Percentiles rank a stretch among this genome's conserved stretches.
These are phyloP conservation scores for Mercurialis annua DNA, from an alignment of 345 rosid species.

Conservation along the genomic window DNA sequence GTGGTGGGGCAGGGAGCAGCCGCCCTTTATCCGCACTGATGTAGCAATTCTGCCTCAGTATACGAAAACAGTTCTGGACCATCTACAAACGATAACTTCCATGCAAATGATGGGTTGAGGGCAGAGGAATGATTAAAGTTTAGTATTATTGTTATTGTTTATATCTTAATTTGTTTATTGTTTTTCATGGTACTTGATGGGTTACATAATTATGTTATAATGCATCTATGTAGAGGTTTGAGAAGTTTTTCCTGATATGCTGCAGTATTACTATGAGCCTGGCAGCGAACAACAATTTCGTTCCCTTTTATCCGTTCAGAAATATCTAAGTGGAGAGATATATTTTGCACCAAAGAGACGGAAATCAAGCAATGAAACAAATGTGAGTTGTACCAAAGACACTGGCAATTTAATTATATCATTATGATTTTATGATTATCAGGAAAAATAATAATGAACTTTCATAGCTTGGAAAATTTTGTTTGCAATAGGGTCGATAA, in stretches of 20 bases:
- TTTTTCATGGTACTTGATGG: not conserved
- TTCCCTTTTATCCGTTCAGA: conserved; percentile 46
- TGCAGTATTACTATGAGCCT: conserved; percentile 52
- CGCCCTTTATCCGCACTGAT: no score
- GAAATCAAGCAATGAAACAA: conserved; percentile 8
- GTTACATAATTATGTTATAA: not conserved
- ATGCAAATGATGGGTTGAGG: no score
- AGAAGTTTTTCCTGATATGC: conserved; percentile 14
- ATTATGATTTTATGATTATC: not conserved
- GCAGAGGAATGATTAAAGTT: no score
- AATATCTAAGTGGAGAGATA: conserved; percentile 32
- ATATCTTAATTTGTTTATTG: not conserved
- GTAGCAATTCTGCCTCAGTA: no score
- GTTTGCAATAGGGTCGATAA: conserved; percentile 2
- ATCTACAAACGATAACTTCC: no score
- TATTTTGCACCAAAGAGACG: conserved; percentile 1
- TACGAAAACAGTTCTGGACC: no score
- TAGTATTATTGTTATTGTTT: no score
- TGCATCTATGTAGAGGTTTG: not conserved
- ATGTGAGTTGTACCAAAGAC: conserved; percentile 26
- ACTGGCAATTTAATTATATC: not conserved
- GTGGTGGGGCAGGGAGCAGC: no score
- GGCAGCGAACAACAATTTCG: conserved; percentile 46
- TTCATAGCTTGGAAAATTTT: not conserved
- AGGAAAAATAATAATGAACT: not conserved